Evolutionary conservation across 257 asterid species (phyloP).

Genomic region (Henckelia pumila): DNA sequence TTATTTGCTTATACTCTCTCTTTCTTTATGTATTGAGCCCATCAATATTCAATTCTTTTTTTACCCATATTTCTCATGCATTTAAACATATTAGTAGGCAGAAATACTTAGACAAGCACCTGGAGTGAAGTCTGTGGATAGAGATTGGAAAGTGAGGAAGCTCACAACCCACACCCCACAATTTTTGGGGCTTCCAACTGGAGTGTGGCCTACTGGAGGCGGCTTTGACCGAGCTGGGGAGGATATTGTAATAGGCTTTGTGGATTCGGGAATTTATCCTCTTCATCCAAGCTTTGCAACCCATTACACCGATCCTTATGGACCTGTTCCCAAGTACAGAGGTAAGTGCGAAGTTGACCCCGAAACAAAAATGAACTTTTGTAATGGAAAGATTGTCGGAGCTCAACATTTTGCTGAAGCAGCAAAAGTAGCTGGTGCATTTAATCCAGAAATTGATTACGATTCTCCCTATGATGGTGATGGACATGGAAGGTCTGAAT

Average conservation of each 20-base stretch:
- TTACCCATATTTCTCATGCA: slow-evolving; percentile 39
- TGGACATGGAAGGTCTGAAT: slow-evolving; percentile 94
- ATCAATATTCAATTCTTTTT: slow-evolving; percentile 18
- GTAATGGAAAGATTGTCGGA: slow-evolving; percentile 97
- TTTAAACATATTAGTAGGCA: slow-evolving; percentile 64
- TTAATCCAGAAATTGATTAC: slow-evolving; percentile 72
- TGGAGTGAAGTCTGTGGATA: slow-evolving; percentile 84
- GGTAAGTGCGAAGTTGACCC: slow-evolving; percentile 91
- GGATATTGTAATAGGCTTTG: slow-evolving; percentile 86
- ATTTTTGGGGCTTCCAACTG: slow-evolving; percentile 96
- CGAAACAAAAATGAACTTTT: slow-evolving; percentile 60
- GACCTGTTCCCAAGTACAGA: slow-evolving; percentile 75
- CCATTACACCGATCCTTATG: slow-evolving; percentile 75
- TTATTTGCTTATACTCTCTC: slow-evolving; percentile 27
- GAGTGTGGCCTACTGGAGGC: slow-evolving; percentile 97
- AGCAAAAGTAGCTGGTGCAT: slow-evolving; percentile 90
- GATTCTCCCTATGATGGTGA: slow-evolving; percentile 97
- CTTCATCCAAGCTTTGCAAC: slow-evolving; percentile 90
- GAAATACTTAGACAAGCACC: slow-evolving; percentile 77
- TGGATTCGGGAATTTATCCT: slow-evolving; percentile 94
- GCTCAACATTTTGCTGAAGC: slow-evolving; percentile 99
- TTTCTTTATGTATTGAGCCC: slow-evolving; percentile 1
- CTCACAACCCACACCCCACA: slow-evolving; percentile 98
- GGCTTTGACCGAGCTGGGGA: slow-evolving; percentile 97
- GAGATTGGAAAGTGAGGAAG: slow-evolving; percentile 96